phyloP scores from a whole-genome alignment of 2,329 filamentous ascomycete species.

The Alternaria hordeiaustralica region DNA sequence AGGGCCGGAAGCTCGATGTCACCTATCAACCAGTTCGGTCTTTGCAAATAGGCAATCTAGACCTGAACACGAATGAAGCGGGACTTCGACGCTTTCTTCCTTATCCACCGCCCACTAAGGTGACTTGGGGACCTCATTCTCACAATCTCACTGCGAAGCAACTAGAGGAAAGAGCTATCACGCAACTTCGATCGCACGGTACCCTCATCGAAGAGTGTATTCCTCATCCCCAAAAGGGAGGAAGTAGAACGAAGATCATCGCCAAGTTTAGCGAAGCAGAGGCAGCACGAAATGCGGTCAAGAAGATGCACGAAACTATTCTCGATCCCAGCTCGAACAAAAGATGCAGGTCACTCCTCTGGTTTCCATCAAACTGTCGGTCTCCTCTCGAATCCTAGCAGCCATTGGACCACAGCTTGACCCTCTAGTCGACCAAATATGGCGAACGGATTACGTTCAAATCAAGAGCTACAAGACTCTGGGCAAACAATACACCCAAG shows the following conservation, averaged over 20 bases:
- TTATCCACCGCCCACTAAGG: neutral
- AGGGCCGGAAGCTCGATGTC: neutral
- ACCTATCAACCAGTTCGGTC: neutral
- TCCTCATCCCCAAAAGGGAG: neutral
- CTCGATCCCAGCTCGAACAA: neutral
- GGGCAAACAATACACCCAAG: neutral
- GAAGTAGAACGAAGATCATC: conserved; percentile 1
- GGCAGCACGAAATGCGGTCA: neutral
- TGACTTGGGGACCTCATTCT: neutral
- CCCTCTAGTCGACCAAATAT: neutral
- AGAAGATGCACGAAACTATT: neutral
- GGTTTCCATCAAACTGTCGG: neutral
- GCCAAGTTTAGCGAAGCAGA: neutral
- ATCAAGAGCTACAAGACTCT: neutral
- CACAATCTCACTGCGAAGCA: neutral
- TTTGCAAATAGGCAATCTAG: neutral
- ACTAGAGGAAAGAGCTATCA: neutral
- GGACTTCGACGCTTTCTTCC: neutral
- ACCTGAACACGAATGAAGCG: neutral
- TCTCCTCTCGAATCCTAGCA: neutral
- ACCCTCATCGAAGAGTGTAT: neutral
- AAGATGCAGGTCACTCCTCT: neutral
- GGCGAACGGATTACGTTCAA: neutral
- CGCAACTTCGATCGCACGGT: neutral
- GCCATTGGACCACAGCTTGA: neutral